phyloP scores from a whole-genome alignment of 768 basidiomycete species.

The Mycena galopus region DNA sequence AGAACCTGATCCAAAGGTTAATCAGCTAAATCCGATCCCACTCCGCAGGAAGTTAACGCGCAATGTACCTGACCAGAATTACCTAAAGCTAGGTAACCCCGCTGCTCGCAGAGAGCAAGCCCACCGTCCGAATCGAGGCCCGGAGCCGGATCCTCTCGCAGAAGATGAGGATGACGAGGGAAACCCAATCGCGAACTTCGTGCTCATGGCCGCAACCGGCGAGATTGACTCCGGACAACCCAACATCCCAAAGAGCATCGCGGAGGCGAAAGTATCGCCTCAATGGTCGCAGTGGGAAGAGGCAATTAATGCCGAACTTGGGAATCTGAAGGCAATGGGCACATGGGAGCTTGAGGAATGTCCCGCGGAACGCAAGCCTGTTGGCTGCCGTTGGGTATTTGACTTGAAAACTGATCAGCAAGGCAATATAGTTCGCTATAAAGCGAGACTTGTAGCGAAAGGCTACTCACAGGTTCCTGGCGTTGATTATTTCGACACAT shows the following conservation, averaged over 20 bases:
- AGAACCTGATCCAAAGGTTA: not conserved
- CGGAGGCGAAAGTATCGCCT: slow-evolving; percentile 6
- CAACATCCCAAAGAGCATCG: slow-evolving; percentile 1
- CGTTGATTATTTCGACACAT: slow-evolving; percentile 20
- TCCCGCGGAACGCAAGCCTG: slow-evolving; percentile 13
- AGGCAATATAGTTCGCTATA: slow-evolving; percentile 22
- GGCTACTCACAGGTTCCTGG: slow-evolving; percentile 24
- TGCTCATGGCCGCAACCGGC: not conserved
- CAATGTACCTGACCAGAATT: not conserved
- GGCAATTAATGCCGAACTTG: slow-evolving; percentile 6
- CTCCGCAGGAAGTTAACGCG: not conserved
- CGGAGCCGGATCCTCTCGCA: too few species aligned
- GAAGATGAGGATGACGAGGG: not conserved
- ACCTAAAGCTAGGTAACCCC: slow-evolving; percentile 12
- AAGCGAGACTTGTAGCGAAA: slow-evolving; percentile 24
- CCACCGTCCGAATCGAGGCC: not conserved
- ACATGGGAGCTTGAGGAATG: slow-evolving; percentile 20
- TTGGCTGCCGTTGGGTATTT: slow-evolving; percentile 22
- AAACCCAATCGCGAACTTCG: not conserved
- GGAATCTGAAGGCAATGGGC: slow-evolving; percentile 5
- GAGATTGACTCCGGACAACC: not conserved
- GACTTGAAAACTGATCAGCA: slow-evolving; percentile 25
- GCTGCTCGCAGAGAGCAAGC: not conserved
- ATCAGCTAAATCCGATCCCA: slow-evolving; percentile 20
- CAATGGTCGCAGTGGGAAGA: slow-evolving; percentile 11